phyloP scores from a whole-genome alignment of 805 yeast genomes.

The Candida mattraensis region DNA sequence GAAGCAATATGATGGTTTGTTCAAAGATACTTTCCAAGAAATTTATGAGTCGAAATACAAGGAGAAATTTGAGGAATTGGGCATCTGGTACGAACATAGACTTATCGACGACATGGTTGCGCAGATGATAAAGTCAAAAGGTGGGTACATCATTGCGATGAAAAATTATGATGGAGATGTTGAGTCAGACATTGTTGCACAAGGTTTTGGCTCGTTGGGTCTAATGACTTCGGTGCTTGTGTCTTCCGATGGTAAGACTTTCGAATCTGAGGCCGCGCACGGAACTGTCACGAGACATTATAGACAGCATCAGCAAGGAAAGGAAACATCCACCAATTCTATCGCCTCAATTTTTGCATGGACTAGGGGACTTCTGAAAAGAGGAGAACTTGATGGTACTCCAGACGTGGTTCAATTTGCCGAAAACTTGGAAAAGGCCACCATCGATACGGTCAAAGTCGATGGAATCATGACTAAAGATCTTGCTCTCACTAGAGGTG shows the following conservation, averaged over 20 bases:
- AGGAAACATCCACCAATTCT: slow-evolving; percentile 95
- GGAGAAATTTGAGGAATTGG: slow-evolving; percentile 65
- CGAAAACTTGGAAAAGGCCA: slow-evolving; percentile 74
- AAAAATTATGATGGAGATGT: slow-evolving; percentile 99
- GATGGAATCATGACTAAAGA: slow-evolving; percentile 96
- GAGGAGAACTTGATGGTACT: slow-evolving; percentile 86
- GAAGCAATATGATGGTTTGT: slow-evolving; percentile 91
- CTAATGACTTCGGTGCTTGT: slow-evolving; percentile 96
- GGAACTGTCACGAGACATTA: slow-evolving; percentile 98
- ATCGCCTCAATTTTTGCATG: slow-evolving; percentile 97
- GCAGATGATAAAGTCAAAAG: slow-evolving; percentile 94
- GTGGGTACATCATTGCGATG: slow-evolving; percentile 94
- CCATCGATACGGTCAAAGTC: slow-evolving; percentile 76
- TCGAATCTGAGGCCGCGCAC: slow-evolving; percentile 98
- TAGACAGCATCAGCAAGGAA: slow-evolving; percentile 94
- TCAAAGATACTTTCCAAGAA: slow-evolving; percentile 88
- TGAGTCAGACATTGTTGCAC: slow-evolving; percentile 94
- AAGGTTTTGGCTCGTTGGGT: slow-evolving; percentile 96
- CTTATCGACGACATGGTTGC: slow-evolving; percentile 98
- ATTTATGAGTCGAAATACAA: slow-evolving; percentile 73
- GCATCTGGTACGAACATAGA: slow-evolving; percentile 97
- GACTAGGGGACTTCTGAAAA: slow-evolving; percentile 90
- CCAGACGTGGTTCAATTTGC: slow-evolving; percentile 85
- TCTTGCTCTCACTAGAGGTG: slow-evolving; percentile 86
- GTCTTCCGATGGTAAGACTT: slow-evolving; percentile 95